These are phyloP conservation scores for Ephemerocybe angulata DNA, from an alignment of 768 basidiomycete genomes.

Conservation along the genomic window DNA sequence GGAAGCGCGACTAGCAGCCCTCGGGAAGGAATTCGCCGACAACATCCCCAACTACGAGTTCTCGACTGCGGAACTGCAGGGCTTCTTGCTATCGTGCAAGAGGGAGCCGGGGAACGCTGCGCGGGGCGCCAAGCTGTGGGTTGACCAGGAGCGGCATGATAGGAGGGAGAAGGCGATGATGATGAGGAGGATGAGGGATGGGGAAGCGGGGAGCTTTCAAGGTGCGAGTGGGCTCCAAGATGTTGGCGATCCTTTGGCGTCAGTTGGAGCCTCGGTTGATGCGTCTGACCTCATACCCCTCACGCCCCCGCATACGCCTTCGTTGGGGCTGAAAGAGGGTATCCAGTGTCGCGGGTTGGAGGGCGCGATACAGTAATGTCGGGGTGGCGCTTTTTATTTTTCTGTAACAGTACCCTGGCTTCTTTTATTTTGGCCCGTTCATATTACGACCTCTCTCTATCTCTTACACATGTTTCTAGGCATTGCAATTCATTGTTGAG, in stretches of 20 bases:
- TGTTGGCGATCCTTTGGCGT: too few species aligned
- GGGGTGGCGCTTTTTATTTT: not conserved
- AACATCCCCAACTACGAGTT: conserved; percentile 45
- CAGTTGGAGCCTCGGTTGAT: not conserved
- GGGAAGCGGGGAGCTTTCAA: too few species aligned
- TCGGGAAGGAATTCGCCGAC: conserved; percentile 40
- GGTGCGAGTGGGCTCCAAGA: too few species aligned
- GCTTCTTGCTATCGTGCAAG: conserved; percentile 49
- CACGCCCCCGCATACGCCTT: not conserved
- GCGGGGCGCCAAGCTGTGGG: conserved; percentile 37
- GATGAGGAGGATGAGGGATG: too few species aligned
- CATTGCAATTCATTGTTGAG: not conserved
- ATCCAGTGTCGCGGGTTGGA: too few species aligned
- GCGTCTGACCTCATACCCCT: not conserved
- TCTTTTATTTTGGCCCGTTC: not conserved
- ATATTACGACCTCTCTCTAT: not conserved
- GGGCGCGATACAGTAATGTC: too few species aligned
- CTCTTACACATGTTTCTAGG: not conserved
- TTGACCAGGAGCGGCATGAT: conserved; percentile 33
- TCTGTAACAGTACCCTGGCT: not conserved
- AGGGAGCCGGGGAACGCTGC: conserved; percentile 35
- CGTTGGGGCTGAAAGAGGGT: not conserved
- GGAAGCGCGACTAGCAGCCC: conserved; percentile 17
- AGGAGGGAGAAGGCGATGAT: conserved; percentile 25
- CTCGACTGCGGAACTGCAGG: conserved; percentile 59